phyloP scores from a whole-genome alignment of 371 early-diverging fungal genomes.

The Coemansia sp. region DNA sequence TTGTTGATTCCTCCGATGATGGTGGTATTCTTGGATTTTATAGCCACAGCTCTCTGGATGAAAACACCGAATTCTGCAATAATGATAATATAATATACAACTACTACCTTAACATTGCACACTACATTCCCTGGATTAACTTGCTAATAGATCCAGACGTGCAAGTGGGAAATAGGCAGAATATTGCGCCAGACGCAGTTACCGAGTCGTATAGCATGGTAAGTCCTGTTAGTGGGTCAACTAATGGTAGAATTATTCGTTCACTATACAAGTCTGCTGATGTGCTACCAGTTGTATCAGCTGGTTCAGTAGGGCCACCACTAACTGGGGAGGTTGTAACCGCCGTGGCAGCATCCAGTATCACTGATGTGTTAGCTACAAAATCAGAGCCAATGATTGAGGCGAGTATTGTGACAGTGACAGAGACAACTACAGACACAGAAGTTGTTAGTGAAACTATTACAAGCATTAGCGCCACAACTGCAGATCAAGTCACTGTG shows the following conservation, averaged over 20 bases:
- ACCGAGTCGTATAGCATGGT: not conserved
- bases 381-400: not conserved
- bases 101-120: not conserved
- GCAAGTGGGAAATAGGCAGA: not conserved
- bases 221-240: not conserved
- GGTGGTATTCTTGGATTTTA: not conserved
- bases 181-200: not conserved
- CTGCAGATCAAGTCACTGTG: not conserved
- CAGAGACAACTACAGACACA: not conserved
- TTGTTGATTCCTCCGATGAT: not conserved
- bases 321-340: too few species aligned
- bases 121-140: constrained; percentile 10
- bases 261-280: not conserved
- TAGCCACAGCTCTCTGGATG: constrained; percentile 7
- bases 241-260: not conserved
- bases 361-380: not conserved
- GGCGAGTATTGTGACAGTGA: not conserved
- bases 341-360: too few species aligned
- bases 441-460: not conserved
- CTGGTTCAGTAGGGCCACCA: too few species aligned
- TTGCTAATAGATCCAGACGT: not conserved
- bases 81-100: not conserved
- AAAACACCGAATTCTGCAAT: not conserved
- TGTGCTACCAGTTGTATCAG: not conserved
- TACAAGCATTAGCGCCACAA: not conserved